A percentile compares a stretch with the other conserved stretches of the same genome.
phyloP scores from a whole-genome alignment of 495 filamentous ascomycete genomes.

The Ascobolus immersus region DNA sequence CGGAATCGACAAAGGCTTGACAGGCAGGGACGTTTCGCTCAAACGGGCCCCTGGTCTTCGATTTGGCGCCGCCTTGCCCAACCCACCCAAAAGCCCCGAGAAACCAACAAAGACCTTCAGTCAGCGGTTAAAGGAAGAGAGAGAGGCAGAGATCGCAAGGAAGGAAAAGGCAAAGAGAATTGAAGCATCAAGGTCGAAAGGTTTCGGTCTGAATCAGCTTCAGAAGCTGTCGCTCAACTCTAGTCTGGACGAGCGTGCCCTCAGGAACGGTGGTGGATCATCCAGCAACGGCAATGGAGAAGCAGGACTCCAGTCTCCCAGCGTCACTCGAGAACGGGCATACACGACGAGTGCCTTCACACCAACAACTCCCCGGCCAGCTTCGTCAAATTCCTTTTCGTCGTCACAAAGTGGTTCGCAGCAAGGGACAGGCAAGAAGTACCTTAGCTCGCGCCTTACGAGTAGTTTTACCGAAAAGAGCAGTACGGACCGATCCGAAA shows the following conservation, averaged over 20 bases:
- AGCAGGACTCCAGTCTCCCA: not conserved
- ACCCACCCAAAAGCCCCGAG: not conserved
- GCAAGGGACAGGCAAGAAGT: too few species aligned
- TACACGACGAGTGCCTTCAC: not conserved
- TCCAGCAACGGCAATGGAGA: not conserved
- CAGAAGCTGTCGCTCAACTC: too few species aligned
- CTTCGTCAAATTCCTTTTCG: not conserved
- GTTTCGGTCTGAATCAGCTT: constrained; percentile 51
- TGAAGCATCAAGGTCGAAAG: constrained; percentile 34
- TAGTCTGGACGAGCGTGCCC: too few species aligned
- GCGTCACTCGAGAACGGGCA: not conserved
- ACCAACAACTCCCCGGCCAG: not conserved
- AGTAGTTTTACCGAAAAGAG: constrained; percentile 6
- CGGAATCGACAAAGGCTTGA: constrained; percentile 74
- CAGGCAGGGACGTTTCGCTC: constrained; percentile 59
- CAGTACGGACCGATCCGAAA: constrained; percentile 10
- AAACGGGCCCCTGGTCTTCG: constrained; percentile 37
- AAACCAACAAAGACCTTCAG: constrained; percentile 33
- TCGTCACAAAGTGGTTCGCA: too few species aligned
- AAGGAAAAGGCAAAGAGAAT: constrained; percentile 30
- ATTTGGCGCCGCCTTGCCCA: constrained; percentile 1
- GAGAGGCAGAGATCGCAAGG: constrained; percentile 28
- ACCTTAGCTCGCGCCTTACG: too few species aligned
- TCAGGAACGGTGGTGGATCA: too few species aligned
- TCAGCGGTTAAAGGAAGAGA: constrained; percentile 51